Evolutionary conservation across 495 filamentous ascomycete genomes (phyloP).

Genomic region (Neurospora sp.): DNA sequence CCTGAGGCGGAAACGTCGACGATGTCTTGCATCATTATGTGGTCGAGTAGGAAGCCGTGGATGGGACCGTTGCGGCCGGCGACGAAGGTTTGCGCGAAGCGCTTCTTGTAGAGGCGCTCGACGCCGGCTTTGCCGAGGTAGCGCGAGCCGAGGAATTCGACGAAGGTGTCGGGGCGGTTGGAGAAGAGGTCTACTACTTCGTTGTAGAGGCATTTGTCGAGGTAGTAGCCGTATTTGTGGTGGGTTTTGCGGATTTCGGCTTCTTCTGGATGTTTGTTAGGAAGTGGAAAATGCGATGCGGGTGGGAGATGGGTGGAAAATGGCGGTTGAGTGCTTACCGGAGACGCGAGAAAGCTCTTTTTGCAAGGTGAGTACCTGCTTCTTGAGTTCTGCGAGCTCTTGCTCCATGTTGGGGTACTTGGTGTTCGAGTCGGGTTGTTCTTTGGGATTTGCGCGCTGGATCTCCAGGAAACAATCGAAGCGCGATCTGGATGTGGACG

Average conservation of each 20-base stretch:
- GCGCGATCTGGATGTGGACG: background rate
- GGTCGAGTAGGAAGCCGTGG: slow-evolving; percentile 45
- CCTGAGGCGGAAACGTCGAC: slow-evolving; percentile 36
- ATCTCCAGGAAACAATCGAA: background rate
- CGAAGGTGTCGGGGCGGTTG: slow-evolving; percentile 43
- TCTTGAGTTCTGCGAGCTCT: slow-evolving; percentile 34
- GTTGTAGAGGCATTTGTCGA: slow-evolving; percentile 50
- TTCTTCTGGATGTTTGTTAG: slow-evolving; percentile 26
- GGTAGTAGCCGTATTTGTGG: slow-evolving; percentile 49
- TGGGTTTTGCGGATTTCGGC: slow-evolving; percentile 44
- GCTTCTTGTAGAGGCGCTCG: slow-evolving; percentile 42
- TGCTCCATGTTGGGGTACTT: slow-evolving; percentile 16
- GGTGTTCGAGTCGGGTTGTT: background rate
- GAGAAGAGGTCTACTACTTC: slow-evolving; percentile 44
- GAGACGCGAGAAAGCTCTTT: slow-evolving; percentile 27
- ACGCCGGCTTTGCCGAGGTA: slow-evolving; percentile 45
- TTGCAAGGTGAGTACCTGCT: slow-evolving; percentile 27
- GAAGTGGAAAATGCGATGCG: background rate
- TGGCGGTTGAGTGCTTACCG: slow-evolving; percentile 11
- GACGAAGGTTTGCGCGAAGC: slow-evolving; percentile 39
- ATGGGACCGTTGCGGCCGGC: slow-evolving; percentile 46
- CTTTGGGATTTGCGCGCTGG: background rate
- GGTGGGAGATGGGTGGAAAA: too few species aligned
- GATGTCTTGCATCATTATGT: slow-evolving; percentile 48
- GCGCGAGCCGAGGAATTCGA: slow-evolving; percentile 46